Base-by-base conservation (phyloP, 495 filamentous ascomycete genomes). In the Cladorrhinum samala region DNA sequence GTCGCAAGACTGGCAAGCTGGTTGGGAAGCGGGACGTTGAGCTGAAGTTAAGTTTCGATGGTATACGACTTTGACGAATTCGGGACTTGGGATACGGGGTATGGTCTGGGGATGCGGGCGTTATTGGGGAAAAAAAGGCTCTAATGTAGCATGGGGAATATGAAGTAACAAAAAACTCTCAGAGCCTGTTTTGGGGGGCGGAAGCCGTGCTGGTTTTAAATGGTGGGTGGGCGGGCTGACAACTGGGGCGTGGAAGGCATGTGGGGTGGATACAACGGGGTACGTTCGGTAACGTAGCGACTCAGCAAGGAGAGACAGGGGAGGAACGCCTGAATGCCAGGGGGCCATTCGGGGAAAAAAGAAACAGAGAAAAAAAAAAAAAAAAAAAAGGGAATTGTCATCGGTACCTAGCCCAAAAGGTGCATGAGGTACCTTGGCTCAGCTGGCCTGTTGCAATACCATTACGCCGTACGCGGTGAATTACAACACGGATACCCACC, bases 141-240 rank as follows among this genome's bases (percentile, higher is more conserved):
- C 50, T 53, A 44, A 58, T 41, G 61, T 42, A 48, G 60, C 60
- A 66, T 68, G 58, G 63, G 62, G 49, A 47, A 47, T 24, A 13
- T 45, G 65, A 66, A 66, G 63, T 52, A 57, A 57, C 60, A 55
- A 47, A 33, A 64, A 58, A 59, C 40, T 50, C 44, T 57, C 55
- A 39, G 59, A 49, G 53, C 44, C 48, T 54, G 57, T 60, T 61
- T 63, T 63, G 60, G 54, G 61, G 48, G 61, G 60, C 45, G 58
- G 64, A 53, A 60, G 61, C 65, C 58, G 60, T 59, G 58, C 60
- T 59, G 65, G 65, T 64, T 68, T 68, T 68, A 68, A 68, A 68
- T 64, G 63, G 63, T 58, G 58, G 50, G 54, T 24, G 57, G 54
- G 59, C 59, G 44, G 60, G 45, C 53, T 56, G 54, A 54, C 55